phyloP scores from a whole-genome alignment of 441 rosid species.

The Brassica balearica region DNA sequence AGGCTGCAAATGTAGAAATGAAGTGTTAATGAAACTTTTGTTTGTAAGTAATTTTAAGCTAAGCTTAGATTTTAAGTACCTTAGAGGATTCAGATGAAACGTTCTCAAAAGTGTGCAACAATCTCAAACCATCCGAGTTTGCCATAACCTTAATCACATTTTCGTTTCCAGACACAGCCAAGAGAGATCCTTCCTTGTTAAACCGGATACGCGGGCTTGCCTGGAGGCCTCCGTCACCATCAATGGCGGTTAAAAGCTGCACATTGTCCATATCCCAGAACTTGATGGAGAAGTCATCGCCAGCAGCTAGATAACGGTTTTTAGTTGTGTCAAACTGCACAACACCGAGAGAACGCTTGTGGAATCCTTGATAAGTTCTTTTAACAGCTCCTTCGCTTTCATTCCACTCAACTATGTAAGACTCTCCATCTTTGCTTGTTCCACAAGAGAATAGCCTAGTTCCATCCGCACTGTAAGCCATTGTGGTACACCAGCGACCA shows the following conservation, averaged over 20 bases:
- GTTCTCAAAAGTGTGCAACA: slow-evolving; percentile 56
- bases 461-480: slow-evolving; percentile 95
- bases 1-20: slow-evolving; percentile 29
- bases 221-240: slow-evolving; percentile 70
- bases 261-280: slow-evolving; percentile 80
- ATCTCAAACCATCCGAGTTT: slow-evolving; percentile 58
- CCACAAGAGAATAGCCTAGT: slow-evolving; percentile 89
- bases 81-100: slow-evolving; percentile 45
- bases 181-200: slow-evolving; percentile 69
- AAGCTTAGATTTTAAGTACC: neutral
- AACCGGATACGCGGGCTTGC: slow-evolving; percentile 71
- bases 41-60: neutral
- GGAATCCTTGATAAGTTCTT: slow-evolving; percentile 67
- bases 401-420: slow-evolving; percentile 81
- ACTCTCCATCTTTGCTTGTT: slow-evolving; percentile 71
- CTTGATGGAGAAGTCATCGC: slow-evolving; percentile 67
- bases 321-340: slow-evolving; percentile 77
- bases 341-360: slow-evolving; percentile 60
- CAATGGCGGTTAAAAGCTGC: slow-evolving; percentile 50
- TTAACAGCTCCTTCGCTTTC: slow-evolving; percentile 73
- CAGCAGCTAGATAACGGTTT: slow-evolving; percentile 71
- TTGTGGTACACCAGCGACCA: slow-evolving; percentile 90
- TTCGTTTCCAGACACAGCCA: slow-evolving; percentile 76
- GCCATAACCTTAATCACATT: slow-evolving; percentile 70
- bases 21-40: slow-evolving; percentile 1